Conservation (phyloP, 2,329 filamentous ascomycete species). For the Pleoardoris graminearum region DNA sequence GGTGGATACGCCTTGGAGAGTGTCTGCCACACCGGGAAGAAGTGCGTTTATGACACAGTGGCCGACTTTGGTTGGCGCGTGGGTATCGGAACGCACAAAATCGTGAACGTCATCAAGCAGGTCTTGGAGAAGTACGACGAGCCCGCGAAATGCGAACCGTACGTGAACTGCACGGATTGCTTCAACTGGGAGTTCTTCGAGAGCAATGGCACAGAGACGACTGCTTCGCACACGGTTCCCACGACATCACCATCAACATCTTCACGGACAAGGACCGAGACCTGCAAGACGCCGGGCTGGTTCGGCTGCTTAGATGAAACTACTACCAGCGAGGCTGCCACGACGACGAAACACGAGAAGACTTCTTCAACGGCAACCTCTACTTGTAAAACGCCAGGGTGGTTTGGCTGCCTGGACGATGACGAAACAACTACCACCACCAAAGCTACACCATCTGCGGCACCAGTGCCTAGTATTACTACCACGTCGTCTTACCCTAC, state of each 20-base stretch:
- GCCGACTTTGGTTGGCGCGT: slow-evolving; percentile 90
- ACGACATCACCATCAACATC: slow-evolving; percentile 56
- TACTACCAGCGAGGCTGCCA: slow-evolving; percentile 54
- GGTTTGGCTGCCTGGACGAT: slow-evolving; percentile 66
- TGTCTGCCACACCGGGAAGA: slow-evolving; percentile 83
- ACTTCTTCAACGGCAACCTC: slow-evolving; percentile 36
- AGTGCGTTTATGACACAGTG: slow-evolving; percentile 92
- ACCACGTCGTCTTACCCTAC: slow-evolving; percentile 39
- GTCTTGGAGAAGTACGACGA: slow-evolving; percentile 81
- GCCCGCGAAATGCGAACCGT: slow-evolving; percentile 75
- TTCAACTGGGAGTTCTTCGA: slow-evolving; percentile 93
- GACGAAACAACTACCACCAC: slow-evolving; percentile 48
- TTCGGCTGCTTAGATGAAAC: slow-evolving; percentile 77
- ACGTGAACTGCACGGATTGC: slow-evolving; percentile 82
- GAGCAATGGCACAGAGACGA: slow-evolving; percentile 82
- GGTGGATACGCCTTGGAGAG: slow-evolving; percentile 93
- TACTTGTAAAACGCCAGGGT: slow-evolving; percentile 60
- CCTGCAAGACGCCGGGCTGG: slow-evolving; percentile 91
- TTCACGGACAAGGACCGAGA: slow-evolving; percentile 74
- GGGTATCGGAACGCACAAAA: slow-evolving; percentile 88
- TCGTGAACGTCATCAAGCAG: slow-evolving; percentile 83
- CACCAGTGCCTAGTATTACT: slow-evolving; percentile 31
- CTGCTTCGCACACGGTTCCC: slow-evolving; percentile 51
- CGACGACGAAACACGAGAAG: slow-evolving; percentile 48
- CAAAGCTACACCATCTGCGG: slow-evolving; percentile 35